Evolutionary conservation across 306 rosid species (phyloP), one percentile per base, ranked within the genome.

Genomic region (Myrica gale): DNA sequence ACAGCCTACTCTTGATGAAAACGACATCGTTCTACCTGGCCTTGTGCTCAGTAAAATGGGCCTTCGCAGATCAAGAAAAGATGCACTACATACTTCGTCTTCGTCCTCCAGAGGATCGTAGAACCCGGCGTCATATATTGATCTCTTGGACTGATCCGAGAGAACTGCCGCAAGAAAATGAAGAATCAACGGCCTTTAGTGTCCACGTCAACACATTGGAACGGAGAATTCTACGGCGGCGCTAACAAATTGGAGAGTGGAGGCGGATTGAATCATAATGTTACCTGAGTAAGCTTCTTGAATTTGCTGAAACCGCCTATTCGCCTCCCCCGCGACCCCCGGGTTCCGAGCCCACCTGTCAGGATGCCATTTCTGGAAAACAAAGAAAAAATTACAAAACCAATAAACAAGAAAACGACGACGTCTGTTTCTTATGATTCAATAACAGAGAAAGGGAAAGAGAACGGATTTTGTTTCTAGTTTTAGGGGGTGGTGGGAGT

Each of bases 251-350:
- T 32, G n/a, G 3, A 70, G 53, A 13, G 47, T 62, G 19, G 5
- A n/a, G 39, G 19, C 69, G 7, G 72, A 7, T 15, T 57, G 4
- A 63, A n/a, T 47, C 26, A 51, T 17, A 7, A 71, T 1, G 26
- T 52, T 37, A 93, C 98, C 98, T 6, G 98, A 87, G 57, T 96
- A 92, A 2, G 99, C 99, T 80, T 96, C 99, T 46, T 96, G 99
- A 55, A 96, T 85, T 82, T 88, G 93, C 85, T 96, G 99, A 85
- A 92, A 96, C 72, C 96, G 89, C 43, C 89, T 85, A 6, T 92
- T 90, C 16, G 97, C 96, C 60, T 96, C 98, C 71, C 88, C 97
- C 11, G 88, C 89, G 2, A 84, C 86, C 17, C 84, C 58, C 7
- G 87, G 87, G 39, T 87, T 89, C 70, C 84, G 86, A 19, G 89